Conservation (phyloP, 495 filamentous ascomycete species). For the Aspergillus affinis region DNA sequence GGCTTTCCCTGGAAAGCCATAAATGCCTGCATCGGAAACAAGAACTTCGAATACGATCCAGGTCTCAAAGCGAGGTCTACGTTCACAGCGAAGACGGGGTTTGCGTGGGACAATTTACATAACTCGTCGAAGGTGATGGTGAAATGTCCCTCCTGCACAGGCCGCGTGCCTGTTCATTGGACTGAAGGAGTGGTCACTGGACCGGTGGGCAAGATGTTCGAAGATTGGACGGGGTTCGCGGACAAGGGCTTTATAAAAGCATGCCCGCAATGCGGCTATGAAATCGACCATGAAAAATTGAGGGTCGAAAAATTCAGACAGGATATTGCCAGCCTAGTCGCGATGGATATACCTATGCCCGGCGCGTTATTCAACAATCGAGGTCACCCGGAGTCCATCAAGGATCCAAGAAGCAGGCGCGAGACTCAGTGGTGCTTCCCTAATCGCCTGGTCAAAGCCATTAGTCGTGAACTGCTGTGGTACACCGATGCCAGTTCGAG, state of each 20-base stretch:
- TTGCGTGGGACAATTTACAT: slow-evolving; percentile 59
- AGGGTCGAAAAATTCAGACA: slow-evolving; percentile 55
- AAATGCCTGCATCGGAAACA: slow-evolving; percentile 61
- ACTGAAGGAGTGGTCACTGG: slow-evolving; percentile 48
- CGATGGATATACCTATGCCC: slow-evolving; percentile 55
- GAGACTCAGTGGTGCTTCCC: slow-evolving; percentile 47
- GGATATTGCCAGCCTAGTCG: slow-evolving; percentile 46
- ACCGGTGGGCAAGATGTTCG: slow-evolving; percentile 24
- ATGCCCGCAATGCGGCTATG: slow-evolving; percentile 48
- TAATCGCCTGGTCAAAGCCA: slow-evolving; percentile 54
- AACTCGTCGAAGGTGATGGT: slow-evolving; percentile 50
- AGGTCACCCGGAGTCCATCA: slow-evolving; percentile 27
- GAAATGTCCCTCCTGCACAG: slow-evolving; percentile 57
- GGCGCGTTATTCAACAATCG: slow-evolving; percentile 56
- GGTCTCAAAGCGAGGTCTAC: slow-evolving; percentile 38
- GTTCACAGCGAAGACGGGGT: slow-evolving; percentile 54
- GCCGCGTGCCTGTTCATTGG: slow-evolving; percentile 53
- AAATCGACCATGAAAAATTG: slow-evolving; percentile 50
- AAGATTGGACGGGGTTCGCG: slow-evolving; percentile 53
- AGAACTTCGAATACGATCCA: slow-evolving; percentile 60
- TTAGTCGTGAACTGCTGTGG: slow-evolving; percentile 35
- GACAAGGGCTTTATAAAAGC: slow-evolving; percentile 55
- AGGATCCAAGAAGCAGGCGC: neutral
- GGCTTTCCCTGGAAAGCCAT: slow-evolving; percentile 73
- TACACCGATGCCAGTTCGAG: slow-evolving; percentile 23